Percentiles rank a stretch among this genome's conserved stretches.
These are phyloP conservation scores for Fusarium nurragi DNA, from an alignment of 2,329 filamentous ascomycete species.

Conservation along the genomic window DNA sequence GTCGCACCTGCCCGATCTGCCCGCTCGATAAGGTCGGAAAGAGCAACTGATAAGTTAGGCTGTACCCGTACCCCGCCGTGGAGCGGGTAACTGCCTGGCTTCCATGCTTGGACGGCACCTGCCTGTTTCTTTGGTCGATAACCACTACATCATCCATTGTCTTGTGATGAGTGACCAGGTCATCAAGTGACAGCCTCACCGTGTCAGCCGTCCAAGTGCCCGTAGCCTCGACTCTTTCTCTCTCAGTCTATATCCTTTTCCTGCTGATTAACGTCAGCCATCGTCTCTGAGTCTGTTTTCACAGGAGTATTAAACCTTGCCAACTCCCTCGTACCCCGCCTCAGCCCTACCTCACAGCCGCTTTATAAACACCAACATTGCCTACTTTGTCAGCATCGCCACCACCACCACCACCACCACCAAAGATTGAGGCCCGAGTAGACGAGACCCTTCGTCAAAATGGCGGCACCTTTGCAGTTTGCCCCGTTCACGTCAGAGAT, in stretches of 20 bases:
- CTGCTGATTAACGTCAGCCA: background rate
- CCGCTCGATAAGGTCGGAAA: constrained; percentile 14
- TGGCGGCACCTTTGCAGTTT: constrained; percentile 70
- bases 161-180: constrained; percentile 37
- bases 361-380: background rate
- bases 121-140: constrained; percentile 26
- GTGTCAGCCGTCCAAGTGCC: constrained; percentile 28
- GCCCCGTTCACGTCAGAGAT: constrained; percentile 93
- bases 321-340: constrained; percentile 26
- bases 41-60: constrained; percentile 7
- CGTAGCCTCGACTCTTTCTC: constrained; percentile 2
- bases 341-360: constrained; percentile 12
- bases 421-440: background rate
- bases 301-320: constrained; percentile 20
- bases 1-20: background rate
- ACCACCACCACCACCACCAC: background rate
- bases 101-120: constrained; percentile 10
- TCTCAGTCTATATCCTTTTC: background rate
- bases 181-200: constrained; percentile 42
- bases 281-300: background rate
- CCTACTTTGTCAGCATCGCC: constrained; percentile 8
- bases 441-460: constrained; percentile 49
- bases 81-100: constrained; percentile 25
- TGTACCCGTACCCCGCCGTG: constrained; percentile 40
- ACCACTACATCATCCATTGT: constrained; percentile 40